Evolutionary conservation across 352 stramenopile genomes (phyloP).

Genomic region (Globisporangium camurandrum): DNA sequence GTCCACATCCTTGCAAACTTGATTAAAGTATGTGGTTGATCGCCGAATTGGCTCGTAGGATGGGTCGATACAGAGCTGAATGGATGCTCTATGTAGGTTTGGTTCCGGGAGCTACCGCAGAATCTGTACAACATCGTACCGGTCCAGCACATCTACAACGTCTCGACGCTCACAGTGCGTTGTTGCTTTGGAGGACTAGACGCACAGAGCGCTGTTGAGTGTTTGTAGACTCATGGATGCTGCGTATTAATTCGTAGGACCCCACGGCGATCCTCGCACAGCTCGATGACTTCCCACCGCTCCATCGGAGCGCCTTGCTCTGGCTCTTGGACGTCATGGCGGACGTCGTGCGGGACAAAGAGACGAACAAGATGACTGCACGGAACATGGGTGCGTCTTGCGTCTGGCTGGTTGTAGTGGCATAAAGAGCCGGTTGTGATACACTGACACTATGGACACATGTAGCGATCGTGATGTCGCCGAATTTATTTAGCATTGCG

Average conservation of each 20-base stretch:
- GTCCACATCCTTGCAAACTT: slow-evolving; percentile 77
- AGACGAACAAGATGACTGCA: slow-evolving; percentile 70
- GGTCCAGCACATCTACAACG: slow-evolving; percentile 48
- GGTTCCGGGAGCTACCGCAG: slow-evolving; percentile 71
- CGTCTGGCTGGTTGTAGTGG: not conserved
- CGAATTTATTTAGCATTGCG: slow-evolving; percentile 66
- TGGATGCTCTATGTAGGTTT: slow-evolving; percentile 51
- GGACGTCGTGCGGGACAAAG: slow-evolving; percentile 42
- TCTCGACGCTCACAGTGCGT: slow-evolving; percentile 38
- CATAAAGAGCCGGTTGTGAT: too few relatives aligned
- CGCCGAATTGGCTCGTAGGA: too few relatives aligned
- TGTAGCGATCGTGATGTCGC: slow-evolving; percentile 72
- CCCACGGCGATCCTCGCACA: slow-evolving; percentile 22
- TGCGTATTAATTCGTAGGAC: too few relatives aligned
- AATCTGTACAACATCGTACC: slow-evolving; percentile 64
- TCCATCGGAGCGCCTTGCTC: slow-evolving; percentile 36
- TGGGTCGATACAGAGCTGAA: too few relatives aligned
- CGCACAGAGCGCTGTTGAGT: too few relatives aligned
- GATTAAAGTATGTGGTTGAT: slow-evolving; percentile 70
- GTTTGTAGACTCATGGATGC: too few relatives aligned
- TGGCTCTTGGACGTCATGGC: slow-evolving; percentile 78
- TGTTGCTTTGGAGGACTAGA: too few relatives aligned
- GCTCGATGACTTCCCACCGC: slow-evolving; percentile 25
- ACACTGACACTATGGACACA: not conserved
- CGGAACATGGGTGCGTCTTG: slow-evolving; percentile 57